Evolutionary conservation across 345 rosid species (phyloP), one percentile per base, ranked within the genome.

Genomic region (Salix suchowensis): DNA sequence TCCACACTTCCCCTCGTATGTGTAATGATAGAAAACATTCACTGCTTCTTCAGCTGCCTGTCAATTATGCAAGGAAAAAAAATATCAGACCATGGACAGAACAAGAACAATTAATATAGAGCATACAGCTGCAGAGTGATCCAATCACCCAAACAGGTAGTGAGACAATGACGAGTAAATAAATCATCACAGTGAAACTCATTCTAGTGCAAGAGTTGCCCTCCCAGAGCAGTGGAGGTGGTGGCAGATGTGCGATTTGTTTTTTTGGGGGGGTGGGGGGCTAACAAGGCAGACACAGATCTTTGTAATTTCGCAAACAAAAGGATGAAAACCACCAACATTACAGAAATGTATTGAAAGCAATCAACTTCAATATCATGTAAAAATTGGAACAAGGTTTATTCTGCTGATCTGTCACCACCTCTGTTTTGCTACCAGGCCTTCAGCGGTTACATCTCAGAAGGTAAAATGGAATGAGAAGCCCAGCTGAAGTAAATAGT

Each of bases 11-110:
- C 99, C 99, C 83, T 96, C 99, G 40, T 96, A 96, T 16, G 99
- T 96, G 89, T 96, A 96, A 82, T 96, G 99, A 82, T 96, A 96
- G 93, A 94, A 96, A 75, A 96, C 99, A 86, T 96, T 96, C 28
- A 94, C 94, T 73, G 97, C 96, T 76, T 96, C 99, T 88, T 96
- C 99, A 73, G 99, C 97, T 7, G 92, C 97, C 99, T 96, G 91
- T 72, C 78, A 82, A 76, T 70, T 34, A 75, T 65, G 80, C 74
- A 40, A 40, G 14, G 78, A 72, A 68, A 69, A 76, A n/a, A 76
- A n/a, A 68, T 30, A 70, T 77, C 36, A 76, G 32, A 46, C 4
- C 40, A 67, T 26, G 11, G 12, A 24, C 19, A 65, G 62, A 71
- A 73, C 69, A 24, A 71, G 54, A 61, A 60, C 48, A 42, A 37